phyloP scores from a whole-genome alignment of 2,329 filamentous ascomycete species.

The Diplodia sapinea region DNA sequence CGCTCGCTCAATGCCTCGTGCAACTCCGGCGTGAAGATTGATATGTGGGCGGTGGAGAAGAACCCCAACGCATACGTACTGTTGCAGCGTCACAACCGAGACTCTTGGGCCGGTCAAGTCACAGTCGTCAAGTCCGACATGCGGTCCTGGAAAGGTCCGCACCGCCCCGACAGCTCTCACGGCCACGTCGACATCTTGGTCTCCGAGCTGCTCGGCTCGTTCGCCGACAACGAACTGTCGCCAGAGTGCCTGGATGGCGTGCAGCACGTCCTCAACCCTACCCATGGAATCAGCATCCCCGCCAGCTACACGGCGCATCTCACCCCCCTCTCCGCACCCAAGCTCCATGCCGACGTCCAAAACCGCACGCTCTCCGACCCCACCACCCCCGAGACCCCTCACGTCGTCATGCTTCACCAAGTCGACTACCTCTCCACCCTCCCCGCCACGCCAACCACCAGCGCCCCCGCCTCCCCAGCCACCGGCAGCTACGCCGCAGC shows the following conservation, averaged over 20 bases:
- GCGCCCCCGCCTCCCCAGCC: not conserved
- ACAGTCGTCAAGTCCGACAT: constrained; percentile 95
- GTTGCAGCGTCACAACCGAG: constrained; percentile 82
- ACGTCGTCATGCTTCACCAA: constrained; percentile 90
- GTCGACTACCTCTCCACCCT: constrained; percentile 79
- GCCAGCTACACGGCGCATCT: constrained; percentile 91
- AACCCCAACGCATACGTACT: constrained; percentile 98
- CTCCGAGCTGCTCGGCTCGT: constrained; percentile 92
- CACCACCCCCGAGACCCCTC: constrained; percentile 85
- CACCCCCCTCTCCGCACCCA: constrained; percentile 88
- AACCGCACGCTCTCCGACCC: constrained; percentile 65
- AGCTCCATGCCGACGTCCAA: constrained; percentile 80
- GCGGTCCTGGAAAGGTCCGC: constrained; percentile 90
- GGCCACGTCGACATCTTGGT: constrained; percentile 88
- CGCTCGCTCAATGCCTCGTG: constrained; percentile 82
- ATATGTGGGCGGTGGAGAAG: constrained; percentile 94
- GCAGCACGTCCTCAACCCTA: constrained; percentile 81
- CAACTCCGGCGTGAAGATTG: constrained; percentile 75
- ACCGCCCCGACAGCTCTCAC: constrained; percentile 58
- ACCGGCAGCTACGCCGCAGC: constrained; percentile 19
- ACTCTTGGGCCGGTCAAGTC: constrained; percentile 77
- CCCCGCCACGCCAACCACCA: not conserved
- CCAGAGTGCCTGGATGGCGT: constrained; percentile 97
- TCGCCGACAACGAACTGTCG: constrained; percentile 95
- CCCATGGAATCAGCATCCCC: constrained; percentile 90